These are phyloP conservation scores for Inonotus hispidus DNA, from an alignment of 1,284 basidiomycete genomes.

Conservation along the genomic window DNA sequence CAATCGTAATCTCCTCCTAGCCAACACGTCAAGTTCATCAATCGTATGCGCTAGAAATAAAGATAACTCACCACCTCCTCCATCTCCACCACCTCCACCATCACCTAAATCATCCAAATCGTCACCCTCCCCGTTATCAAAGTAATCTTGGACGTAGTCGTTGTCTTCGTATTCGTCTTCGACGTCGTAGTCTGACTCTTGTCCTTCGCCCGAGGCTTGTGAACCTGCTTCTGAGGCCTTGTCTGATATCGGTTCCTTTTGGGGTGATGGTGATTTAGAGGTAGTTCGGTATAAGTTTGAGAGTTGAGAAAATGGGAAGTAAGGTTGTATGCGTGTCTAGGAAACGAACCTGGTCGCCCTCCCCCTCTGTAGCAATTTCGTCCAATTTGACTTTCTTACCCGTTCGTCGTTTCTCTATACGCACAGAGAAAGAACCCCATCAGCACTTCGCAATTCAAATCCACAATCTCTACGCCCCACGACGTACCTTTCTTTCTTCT, in stretches of 20 bases:
- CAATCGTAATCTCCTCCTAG: slow-evolving; percentile 10
- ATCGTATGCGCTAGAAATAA: neutral
- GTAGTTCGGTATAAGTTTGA: no score
- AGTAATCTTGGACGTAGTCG: slow-evolving; percentile 81
- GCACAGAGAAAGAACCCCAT: neutral
- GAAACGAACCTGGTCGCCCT: slow-evolving; percentile 48
- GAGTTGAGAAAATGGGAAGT: no score
- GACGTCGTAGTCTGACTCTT: slow-evolving; percentile 70
- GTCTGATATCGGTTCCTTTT: slow-evolving; percentile 59
- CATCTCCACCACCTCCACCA: slow-evolving; percentile 58
- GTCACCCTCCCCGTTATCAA: slow-evolving; percentile 78
- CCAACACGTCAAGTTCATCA: neutral
- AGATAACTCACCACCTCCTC: slow-evolving; percentile 34
- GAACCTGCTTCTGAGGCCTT: slow-evolving; percentile 61
- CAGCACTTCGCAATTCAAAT: neutral
- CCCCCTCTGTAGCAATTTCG: slow-evolving; percentile 49
- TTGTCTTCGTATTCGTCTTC: slow-evolving; percentile 77
- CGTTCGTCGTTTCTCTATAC: slow-evolving; percentile 32
- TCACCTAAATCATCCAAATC: slow-evolving; percentile 70
- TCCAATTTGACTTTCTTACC: slow-evolving; percentile 56
- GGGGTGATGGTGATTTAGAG: no score
- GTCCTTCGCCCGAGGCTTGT: slow-evolving; percentile 42
- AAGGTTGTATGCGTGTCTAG: no score
- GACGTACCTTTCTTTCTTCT: slow-evolving; percentile 52
- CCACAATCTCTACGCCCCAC: neutral